A percentile compares a stretch with the other conserved stretches of the same genome.
Conservation (phyloP, 495 filamentous ascomycete species). For the Glutinoglossum americanum region DNA sequence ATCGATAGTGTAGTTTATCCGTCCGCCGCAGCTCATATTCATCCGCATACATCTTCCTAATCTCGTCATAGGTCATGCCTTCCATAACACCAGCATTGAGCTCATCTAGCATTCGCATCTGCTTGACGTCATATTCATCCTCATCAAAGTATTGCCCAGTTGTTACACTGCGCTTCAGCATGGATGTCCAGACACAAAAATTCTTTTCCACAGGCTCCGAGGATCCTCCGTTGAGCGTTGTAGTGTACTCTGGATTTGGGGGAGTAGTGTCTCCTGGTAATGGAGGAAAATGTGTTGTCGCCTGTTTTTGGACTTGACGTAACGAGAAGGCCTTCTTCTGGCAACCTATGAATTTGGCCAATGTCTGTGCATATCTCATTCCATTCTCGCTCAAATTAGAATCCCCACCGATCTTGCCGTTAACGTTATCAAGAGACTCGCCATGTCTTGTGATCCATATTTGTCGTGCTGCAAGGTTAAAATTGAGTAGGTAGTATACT, state of each 20-base stretch:
- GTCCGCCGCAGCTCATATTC: constrained; percentile 52
- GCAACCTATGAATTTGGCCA: constrained; percentile 55
- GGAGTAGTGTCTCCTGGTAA: constrained; percentile 76
- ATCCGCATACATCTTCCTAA: constrained; percentile 46
- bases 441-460: constrained; percentile 98
- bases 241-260: constrained; percentile 65
- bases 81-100: constrained; percentile 83
- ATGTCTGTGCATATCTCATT: constrained; percentile 42
- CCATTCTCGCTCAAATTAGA: constrained; percentile 61
- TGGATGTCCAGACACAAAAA: constrained; percentile 96
- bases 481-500: constrained; percentile 82
- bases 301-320: constrained; percentile 49
- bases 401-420: constrained; percentile 67
- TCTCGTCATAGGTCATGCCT: constrained; percentile 84
- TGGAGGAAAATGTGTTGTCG: constrained; percentile 56
- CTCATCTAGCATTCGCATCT: constrained; percentile 96
- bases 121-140: constrained; percentile 92
- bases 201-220: constrained; percentile 48
- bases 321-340: constrained; percentile 58
- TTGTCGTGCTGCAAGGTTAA: constrained; percentile 83
- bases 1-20: constrained; percentile 83
- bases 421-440: constrained; percentile 58
- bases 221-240: constrained; percentile 21
- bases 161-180: constrained; percentile 72
- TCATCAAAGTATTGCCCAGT: constrained; percentile 79